Conservation (phyloP, 1,139 yeast species). For the Taphrina sp. region DNA sequence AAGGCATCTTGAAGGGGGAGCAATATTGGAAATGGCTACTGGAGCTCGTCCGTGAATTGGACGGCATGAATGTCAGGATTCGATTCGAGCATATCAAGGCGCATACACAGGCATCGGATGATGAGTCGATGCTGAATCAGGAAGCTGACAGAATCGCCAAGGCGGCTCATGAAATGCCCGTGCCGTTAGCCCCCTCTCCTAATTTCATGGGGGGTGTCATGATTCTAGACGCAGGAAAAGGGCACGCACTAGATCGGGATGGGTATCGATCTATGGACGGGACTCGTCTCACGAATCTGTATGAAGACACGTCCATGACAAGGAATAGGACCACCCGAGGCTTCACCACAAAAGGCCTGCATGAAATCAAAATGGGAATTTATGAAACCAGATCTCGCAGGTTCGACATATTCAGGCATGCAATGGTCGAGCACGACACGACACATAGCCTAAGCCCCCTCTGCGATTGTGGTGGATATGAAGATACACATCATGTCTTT, state of each 20-base stretch:
- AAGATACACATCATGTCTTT: neutral
- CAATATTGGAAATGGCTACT: neutral
- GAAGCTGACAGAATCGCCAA: neutral
- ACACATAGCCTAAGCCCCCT: neutral
- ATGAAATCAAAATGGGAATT: neutral
- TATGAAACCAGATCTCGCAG: neutral
- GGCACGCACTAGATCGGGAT: neutral
- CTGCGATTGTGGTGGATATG: slow-evolving; percentile 3
- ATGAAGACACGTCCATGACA: neutral
- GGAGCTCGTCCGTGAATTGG: neutral
- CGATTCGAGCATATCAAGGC: slow-evolving; percentile 10
- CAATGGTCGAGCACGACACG: neutral
- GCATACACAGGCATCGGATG: neutral
- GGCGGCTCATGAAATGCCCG: neutral
- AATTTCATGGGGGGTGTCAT: neutral
- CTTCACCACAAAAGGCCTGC: neutral
- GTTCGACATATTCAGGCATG: neutral
- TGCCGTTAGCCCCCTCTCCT: neutral
- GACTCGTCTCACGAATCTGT: neutral
- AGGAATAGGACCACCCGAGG: neutral
- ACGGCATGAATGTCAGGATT: neutral
- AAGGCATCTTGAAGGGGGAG: neutral
- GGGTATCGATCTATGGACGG: neutral
- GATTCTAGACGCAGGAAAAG: neutral
- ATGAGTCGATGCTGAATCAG: neutral